A percentile compares a stretch with the other conserved stretches of the same genome.
Conservation (phyloP, 257 asterid genomes). For the Eucommia ulmoides region DNA sequence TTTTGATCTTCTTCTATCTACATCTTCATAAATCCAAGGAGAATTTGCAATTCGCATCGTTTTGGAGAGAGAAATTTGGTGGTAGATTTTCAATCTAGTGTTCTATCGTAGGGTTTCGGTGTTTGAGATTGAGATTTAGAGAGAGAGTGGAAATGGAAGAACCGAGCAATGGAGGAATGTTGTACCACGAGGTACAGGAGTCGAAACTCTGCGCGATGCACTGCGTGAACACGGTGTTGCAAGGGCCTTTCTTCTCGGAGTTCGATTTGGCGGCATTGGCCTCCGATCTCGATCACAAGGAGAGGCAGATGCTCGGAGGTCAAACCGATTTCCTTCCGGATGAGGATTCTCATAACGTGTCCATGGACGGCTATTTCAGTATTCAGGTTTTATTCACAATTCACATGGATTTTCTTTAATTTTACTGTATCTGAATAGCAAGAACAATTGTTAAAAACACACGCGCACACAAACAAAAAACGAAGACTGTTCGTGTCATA, state of each 20-base stretch:
- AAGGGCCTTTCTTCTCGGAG: constrained; percentile 95
- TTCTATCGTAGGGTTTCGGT: no score
- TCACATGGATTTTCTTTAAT: no score
- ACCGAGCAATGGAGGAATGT: constrained; percentile 76
- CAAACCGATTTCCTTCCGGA: constrained; percentile 57
- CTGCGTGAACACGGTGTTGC: constrained; percentile 94
- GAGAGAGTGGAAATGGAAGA: not conserved
- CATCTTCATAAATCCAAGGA: no score
- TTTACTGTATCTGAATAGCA: no score
- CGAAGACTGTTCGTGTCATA: no score
- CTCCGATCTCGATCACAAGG: constrained; percentile 83
- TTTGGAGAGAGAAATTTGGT: no score
- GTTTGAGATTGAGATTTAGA: no score
- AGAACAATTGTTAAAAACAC: no score
- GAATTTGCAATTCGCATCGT: no score
- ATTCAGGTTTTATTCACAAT: constrained; percentile 57
- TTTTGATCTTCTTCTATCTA: no score
- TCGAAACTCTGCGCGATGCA: constrained; percentile 98
- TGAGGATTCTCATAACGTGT: constrained; percentile 40
- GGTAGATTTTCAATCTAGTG: no score
- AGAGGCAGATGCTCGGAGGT: constrained; percentile 79
- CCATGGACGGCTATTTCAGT: constrained; percentile 58
- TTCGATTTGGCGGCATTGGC: constrained; percentile 97
- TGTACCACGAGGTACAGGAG: constrained; percentile 99
- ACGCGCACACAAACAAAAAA: no score